Evolutionary conservation across 2,329 filamentous ascomycete genomes (phyloP), one percentile per base, ranked within the genome.

Genomic region (Blumeriella jaapii): DNA sequence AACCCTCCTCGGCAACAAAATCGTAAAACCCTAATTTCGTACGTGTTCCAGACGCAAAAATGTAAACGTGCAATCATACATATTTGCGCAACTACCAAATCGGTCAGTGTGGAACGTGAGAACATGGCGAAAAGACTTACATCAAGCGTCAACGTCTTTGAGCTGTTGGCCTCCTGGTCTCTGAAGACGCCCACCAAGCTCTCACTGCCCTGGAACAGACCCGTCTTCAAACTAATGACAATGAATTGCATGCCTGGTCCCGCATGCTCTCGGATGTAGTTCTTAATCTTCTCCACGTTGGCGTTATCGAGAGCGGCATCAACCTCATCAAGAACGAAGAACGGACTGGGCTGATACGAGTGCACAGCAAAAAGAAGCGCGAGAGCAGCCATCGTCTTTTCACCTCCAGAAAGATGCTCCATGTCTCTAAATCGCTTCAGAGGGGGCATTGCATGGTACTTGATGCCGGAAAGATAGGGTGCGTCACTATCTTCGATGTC

Each of bases 171-270:
- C 38, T 79, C 77, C 63, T 98, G 91, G 55, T 98, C 93, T 47
- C 91, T 71, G 65, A 94, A 96, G 8, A 98, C 86, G 33, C 91
- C 91, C 4, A 98, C 86, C 50, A 98, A 60, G 42, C 86, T 93
- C 67, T 98, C 87, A 55, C 85, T 94, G 59, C 93, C 83, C 61
- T 98, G 87, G 64, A 96, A 98, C 38, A 98, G 67, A 1, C 86
- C 87, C 0, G 86, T 82, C 70, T 98, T 98, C 57, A 98, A 69
- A 62, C 78, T 86, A 59, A 98, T 98, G 48, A 98, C 91, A 42
- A 98, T 93, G 51, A 98, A 98, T 59, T 98, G 91, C 86, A 96
- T 96, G 10, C 93, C 93, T 1, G 91, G 91, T 0, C 85, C 84
- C 1, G 87, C 83, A 60, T 98, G 87, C 54, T 93, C 85, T 23